Percentiles rank a stretch among this genome's conserved stretches.
These are phyloP conservation scores for Purpureocillium takamizusanense DNA, from an alignment of 2,329 filamentous ascomycete genomes.

Conservation along the genomic window DNA sequence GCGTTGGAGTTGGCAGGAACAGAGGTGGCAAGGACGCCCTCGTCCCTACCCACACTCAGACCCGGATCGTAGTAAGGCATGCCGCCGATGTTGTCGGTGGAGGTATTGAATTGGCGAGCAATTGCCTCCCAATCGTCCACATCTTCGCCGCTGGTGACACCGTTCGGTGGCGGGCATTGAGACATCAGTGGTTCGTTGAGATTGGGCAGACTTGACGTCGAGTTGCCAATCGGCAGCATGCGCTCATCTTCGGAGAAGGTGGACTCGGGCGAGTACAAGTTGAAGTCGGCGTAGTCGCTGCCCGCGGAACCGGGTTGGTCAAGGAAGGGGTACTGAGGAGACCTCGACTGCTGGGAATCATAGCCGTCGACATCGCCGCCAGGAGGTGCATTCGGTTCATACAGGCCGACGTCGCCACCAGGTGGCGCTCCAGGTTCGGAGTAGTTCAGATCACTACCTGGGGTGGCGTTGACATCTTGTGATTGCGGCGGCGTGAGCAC, in stretches of 20 bases:
- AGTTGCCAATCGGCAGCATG: slow-evolving; percentile 20
- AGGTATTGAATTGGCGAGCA: background rate
- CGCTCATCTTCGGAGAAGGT: slow-evolving; percentile 40
- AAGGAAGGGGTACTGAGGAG: slow-evolving; percentile 29
- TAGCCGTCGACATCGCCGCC: slow-evolving; percentile 4
- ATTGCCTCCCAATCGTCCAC: slow-evolving; percentile 2
- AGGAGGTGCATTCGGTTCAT: slow-evolving; percentile 2
- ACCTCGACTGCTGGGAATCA: slow-evolving; percentile 3
- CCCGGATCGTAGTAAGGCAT: background rate
- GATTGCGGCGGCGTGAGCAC: slow-evolving; percentile 14
- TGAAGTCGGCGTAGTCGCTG: slow-evolving; percentile 44
- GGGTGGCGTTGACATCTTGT: slow-evolving; percentile 5
- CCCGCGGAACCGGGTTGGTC: slow-evolving; percentile 4
- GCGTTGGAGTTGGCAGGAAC: background rate
- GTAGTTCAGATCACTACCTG: background rate
- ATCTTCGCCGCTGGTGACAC: slow-evolving; percentile 1
- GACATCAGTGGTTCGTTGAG: slow-evolving; percentile 4
- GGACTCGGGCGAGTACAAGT: slow-evolving; percentile 42
- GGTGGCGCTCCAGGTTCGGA: too few relatives aligned
- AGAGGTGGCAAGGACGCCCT: background rate
- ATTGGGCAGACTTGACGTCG: slow-evolving; percentile 2
- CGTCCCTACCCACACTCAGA: background rate
- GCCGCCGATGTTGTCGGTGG: slow-evolving; percentile 1
- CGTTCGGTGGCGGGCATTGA: slow-evolving; percentile 2
- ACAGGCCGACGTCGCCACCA: background rate